These are phyloP conservation scores for Kwoniella pini DNA, from an alignment of 768 basidiomycete species.

Conservation along the genomic window DNA sequence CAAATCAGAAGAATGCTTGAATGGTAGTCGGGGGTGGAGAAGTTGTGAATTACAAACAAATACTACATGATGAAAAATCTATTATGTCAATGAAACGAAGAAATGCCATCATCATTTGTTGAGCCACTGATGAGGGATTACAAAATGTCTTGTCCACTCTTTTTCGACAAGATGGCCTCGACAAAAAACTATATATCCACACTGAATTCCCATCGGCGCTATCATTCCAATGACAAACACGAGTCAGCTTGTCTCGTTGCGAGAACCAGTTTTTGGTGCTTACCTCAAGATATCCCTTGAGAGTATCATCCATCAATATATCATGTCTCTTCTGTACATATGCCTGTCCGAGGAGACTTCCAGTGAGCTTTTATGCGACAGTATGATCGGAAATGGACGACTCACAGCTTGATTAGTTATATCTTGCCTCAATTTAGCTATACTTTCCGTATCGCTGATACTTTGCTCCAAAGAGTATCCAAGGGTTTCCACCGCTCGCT, in stretches of 20 bases:
- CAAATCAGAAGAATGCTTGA: too few relatives aligned
- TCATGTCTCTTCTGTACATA: constrained; percentile 98
- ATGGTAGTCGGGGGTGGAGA: too few relatives aligned
- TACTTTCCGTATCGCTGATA: constrained; percentile 73
- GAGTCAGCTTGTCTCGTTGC: too few relatives aligned
- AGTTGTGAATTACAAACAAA: too few relatives aligned
- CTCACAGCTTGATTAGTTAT: constrained; percentile 92
- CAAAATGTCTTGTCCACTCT: too few relatives aligned
- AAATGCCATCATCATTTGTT: too few relatives aligned
- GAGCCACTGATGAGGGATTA: too few relatives aligned
- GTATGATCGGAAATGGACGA: neutral
- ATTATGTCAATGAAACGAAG: too few relatives aligned
- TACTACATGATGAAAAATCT: too few relatives aligned
- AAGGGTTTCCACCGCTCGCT: constrained; percentile 90
- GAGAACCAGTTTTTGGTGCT: too few relatives aligned
- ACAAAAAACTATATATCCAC: constrained; percentile 20
- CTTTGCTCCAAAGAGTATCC: constrained; percentile 91
- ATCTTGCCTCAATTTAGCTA: constrained; percentile 78
- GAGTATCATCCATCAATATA: constrained; percentile 92
- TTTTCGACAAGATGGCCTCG: too few relatives aligned
- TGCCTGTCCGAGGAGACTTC: constrained; percentile 54
- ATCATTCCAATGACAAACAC: neutral
- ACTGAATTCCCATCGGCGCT: constrained; percentile 46
- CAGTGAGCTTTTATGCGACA: neutral
- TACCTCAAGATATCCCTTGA: constrained; percentile 79